Conservation (phyloP, 2,329 filamentous ascomycete species). For the Fusarium armeniacum region DNA sequence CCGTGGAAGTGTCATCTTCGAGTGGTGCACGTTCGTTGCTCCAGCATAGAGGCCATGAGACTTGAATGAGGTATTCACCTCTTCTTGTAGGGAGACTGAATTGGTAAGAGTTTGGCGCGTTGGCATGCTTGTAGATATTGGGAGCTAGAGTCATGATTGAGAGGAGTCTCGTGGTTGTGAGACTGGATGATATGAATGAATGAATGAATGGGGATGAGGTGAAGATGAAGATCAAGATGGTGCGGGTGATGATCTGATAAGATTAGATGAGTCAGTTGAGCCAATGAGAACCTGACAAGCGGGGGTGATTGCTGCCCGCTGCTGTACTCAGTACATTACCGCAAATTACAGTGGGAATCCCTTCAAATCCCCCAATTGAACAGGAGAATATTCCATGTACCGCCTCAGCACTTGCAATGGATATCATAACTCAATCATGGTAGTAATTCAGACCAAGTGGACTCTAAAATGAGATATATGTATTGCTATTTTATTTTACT, state of each 20-base stretch:
- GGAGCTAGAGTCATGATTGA: constrained; percentile 32
- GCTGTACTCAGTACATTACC: not conserved
- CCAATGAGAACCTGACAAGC: not conserved
- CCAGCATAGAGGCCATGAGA: constrained; percentile 52
- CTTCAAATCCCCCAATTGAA: not conserved
- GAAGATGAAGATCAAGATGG: constrained; percentile 2
- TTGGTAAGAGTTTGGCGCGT: constrained; percentile 43
- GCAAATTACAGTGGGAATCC: not conserved
- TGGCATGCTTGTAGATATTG: constrained; percentile 22
- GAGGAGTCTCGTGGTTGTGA: not conserved
- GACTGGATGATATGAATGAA: not conserved
- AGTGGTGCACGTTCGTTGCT: constrained; percentile 35
- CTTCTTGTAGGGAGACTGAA: constrained; percentile 30
- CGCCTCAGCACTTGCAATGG: too few relatives aligned
- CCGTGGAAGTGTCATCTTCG: constrained; percentile 20
- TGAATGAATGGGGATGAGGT: not conserved
- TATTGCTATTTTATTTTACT: constrained; percentile 8
- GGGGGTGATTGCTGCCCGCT: not conserved
- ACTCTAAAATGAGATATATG: not conserved
- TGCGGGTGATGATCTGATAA: constrained; percentile 35
- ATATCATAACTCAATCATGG: not conserved
- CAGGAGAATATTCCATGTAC: not conserved
- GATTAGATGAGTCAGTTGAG: constrained; percentile 7
- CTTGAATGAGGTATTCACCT: constrained; percentile 49
- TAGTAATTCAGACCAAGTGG: not conserved